phyloP scores from a whole-genome alignment of 768 basidiomycete genomes.

The Chalciporus chontae region DNA sequence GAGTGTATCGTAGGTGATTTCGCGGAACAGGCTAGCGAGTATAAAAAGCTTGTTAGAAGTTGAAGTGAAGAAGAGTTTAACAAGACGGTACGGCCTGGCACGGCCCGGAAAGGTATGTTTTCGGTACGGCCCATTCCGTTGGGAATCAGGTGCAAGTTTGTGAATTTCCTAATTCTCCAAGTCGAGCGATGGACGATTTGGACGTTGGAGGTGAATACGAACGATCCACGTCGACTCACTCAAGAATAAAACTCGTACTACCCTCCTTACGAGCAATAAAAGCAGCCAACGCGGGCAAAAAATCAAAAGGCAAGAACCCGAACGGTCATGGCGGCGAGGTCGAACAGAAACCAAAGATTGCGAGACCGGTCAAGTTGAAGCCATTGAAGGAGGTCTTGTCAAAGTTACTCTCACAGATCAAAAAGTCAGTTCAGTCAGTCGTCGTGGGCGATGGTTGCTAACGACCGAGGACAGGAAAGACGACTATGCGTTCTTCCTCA shows the following conservation, averaged over 20 bases:
- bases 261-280: slow-evolving; percentile 64
- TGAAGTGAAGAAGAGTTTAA: too few species aligned
- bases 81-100: too few species aligned
- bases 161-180: not conserved
- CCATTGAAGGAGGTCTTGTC: slow-evolving; percentile 72
- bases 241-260: slow-evolving; percentile 62
- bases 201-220: slow-evolving; percentile 30
- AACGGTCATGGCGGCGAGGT: slow-evolving; percentile 20
- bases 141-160: slow-evolving; percentile 1
- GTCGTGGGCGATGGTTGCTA: not conserved
- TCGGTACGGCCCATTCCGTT: not conserved
- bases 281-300: slow-evolving; percentile 51
- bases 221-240: slow-evolving; percentile 32
- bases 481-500: slow-evolving; percentile 80
- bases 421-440: slow-evolving; percentile 67
- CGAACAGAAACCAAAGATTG: slow-evolving; percentile 31
- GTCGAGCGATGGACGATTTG: slow-evolving; percentile 29
- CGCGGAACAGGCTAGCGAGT: too few species aligned
- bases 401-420: slow-evolving; percentile 66
- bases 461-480: slow-evolving; percentile 55
- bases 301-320: slow-evolving; percentile 36
- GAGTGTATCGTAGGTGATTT: too few species aligned
- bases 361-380: slow-evolving; percentile 68
- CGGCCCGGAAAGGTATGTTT: slow-evolving; percentile 9
- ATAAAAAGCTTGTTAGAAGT: too few species aligned